Evolutionary conservation across 768 basidiomycete species (phyloP).

Genomic region (Tricholomella constricta): DNA sequence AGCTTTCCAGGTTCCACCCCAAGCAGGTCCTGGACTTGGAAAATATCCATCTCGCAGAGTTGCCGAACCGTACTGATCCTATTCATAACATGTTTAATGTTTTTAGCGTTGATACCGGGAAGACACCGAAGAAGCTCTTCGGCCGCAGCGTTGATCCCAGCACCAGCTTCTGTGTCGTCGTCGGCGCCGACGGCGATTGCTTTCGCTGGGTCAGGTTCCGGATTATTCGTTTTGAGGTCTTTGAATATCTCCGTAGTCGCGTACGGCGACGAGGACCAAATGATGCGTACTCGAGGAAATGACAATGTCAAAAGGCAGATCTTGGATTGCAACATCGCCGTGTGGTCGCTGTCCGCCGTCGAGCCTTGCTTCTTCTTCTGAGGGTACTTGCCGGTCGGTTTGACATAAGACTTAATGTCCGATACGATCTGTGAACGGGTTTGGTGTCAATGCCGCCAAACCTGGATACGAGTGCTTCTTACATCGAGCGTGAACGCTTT

Average conservation of each 20-base stretch:
- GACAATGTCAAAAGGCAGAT: conserved; percentile 86
- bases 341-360: conserved; percentile 29
- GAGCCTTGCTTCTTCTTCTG: conserved; percentile 46
- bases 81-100: conserved; percentile 81
- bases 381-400: conserved; percentile 59
- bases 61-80: conserved; percentile 77
- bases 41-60: conserved; percentile 63
- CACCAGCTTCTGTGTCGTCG: conserved; percentile 65
- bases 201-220: conserved; percentile 77
- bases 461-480: conserved; percentile 10
- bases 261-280: conserved; percentile 97
- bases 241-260: conserved; percentile 90
- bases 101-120: conserved; percentile 85
- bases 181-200: conserved; percentile 85
- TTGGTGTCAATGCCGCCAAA: neutral
- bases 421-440: conserved; percentile 49
- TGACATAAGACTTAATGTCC: conserved; percentile 69
- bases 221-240: conserved; percentile 79
- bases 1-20: conserved; percentile 80
- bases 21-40: conserved; percentile 69
- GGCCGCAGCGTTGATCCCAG: conserved; percentile 70
- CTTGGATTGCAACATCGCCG: conserved; percentile 80
- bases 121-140: conserved; percentile 83
- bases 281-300: conserved; percentile 90
- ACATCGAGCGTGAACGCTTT: conserved; percentile 93